phyloP scores from a whole-genome alignment of 208 protist species.

The Trypanosomatidae sp. region DNA sequence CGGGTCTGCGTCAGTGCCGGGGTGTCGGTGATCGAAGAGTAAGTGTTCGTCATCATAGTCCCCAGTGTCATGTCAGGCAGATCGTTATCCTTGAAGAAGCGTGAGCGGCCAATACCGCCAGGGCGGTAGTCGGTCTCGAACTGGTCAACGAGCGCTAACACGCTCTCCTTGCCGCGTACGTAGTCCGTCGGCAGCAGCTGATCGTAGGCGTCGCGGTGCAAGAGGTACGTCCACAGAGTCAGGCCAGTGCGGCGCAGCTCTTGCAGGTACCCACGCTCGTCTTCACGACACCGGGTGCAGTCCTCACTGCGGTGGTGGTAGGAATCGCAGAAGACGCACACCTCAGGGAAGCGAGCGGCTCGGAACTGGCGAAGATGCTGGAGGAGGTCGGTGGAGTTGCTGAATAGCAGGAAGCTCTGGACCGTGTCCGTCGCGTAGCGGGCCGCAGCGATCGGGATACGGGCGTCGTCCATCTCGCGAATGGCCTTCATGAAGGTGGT shows the following conservation, averaged over 20 bases:
- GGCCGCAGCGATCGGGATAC: slow-evolving; percentile 73
- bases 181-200: slow-evolving; percentile 71
- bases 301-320: slow-evolving; percentile 70
- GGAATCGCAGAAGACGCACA: slow-evolving; percentile 85
- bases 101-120: slow-evolving; percentile 61
- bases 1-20: background rate
- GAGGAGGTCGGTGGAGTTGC: slow-evolving; percentile 72
- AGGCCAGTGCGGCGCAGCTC: slow-evolving; percentile 68
- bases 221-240: slow-evolving; percentile 75
- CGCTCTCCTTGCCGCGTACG: slow-evolving; percentile 45
- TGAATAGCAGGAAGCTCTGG: slow-evolving; percentile 74
- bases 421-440: slow-evolving; percentile 88
- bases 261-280: slow-evolving; percentile 66
- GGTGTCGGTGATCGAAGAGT: slow-evolving; percentile 19
- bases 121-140: slow-evolving; percentile 78
- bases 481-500: slow-evolving; percentile 59
- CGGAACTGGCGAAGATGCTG: slow-evolving; percentile 64
- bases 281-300: slow-evolving; percentile 45
- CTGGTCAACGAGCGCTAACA: slow-evolving; percentile 54
- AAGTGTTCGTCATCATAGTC: slow-evolving; percentile 24
- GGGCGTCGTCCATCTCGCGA: slow-evolving; percentile 65
- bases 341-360: slow-evolving; percentile 71
- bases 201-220: slow-evolving; percentile 58
- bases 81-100: slow-evolving; percentile 73
- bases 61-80: slow-evolving; percentile 29